Percentiles rank a stretch among this genome's conserved stretches.
Conservation (phyloP, 225 moss, liverwort and hornwort genomes). For the Sphagnum contortum region DNA sequence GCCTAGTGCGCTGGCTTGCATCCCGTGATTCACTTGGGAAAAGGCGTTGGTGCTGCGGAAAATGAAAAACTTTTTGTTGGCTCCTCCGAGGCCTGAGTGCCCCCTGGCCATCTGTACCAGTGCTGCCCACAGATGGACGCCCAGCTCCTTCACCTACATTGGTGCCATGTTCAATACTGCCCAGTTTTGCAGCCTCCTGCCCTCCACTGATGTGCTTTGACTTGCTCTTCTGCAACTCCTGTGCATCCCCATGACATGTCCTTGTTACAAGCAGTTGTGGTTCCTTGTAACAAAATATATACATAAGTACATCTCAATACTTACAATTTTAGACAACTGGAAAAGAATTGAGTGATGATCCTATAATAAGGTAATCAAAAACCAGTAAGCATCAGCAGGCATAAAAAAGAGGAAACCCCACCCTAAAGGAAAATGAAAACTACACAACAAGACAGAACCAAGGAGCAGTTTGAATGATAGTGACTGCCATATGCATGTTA, state of each 20-base stretch:
- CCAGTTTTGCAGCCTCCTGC: slow-evolving; percentile 28
- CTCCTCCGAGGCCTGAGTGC: slow-evolving; percentile 67
- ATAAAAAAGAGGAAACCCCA: too few species aligned
- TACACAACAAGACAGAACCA: too few species aligned
- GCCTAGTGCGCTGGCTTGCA: slow-evolving; percentile 34
- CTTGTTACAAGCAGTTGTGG: too few species aligned
- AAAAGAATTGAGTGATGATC: too few species aligned
- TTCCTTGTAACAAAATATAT: too few species aligned
- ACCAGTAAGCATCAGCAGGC: too few species aligned
- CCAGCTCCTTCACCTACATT: slow-evolving; percentile 44
- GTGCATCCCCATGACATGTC: slow-evolving; percentile 2
- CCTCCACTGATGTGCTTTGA: slow-evolving; percentile 42
- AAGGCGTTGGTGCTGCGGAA: slow-evolving; percentile 67
- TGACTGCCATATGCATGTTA: too few species aligned
- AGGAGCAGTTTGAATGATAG: too few species aligned
- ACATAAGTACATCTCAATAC: too few species aligned
- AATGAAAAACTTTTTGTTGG: slow-evolving; percentile 20
- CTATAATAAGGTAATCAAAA: too few species aligned
- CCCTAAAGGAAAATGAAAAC: too few species aligned
- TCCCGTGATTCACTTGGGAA: slow-evolving; percentile 80
- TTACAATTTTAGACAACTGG: too few species aligned
- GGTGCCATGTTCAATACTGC: slow-evolving; percentile 35
- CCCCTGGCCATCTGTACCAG: slow-evolving; percentile 43
- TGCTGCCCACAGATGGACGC: slow-evolving; percentile 46
- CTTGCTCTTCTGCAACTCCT: slow-evolving; percentile 63